A percentile compares a stretch with the other conserved stretches of the same genome.
Conservation (phyloP, 2,329 filamentous ascomycete genomes). For the Fusarium annulatum region DNA sequence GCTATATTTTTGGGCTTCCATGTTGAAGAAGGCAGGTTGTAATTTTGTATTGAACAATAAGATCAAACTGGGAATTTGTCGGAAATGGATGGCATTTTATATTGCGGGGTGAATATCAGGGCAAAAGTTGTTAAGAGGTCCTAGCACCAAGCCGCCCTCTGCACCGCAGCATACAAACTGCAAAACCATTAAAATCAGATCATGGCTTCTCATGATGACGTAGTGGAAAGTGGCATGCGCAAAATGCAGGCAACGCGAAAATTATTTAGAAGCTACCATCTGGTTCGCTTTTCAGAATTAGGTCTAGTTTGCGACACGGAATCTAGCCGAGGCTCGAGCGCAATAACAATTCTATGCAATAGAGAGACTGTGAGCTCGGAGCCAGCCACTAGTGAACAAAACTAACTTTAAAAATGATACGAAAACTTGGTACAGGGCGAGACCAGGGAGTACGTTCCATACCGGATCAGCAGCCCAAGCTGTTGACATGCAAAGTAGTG, state of each 20-base stretch:
- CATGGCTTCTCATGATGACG: background rate
- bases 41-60: rapidly evolving
- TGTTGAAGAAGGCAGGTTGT: background rate
- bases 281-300: background rate
- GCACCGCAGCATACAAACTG: background rate
- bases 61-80: background rate
- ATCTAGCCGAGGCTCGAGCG: background rate
- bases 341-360: background rate
- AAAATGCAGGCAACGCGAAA: background rate
- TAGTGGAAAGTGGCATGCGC: background rate
- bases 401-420: background rate
- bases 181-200: background rate
- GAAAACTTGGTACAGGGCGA: background rate
- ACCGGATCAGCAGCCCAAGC: background rate
- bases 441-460: background rate
- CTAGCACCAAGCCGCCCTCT: background rate
- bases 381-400: background rate
- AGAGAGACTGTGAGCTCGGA: background rate
- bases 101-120: background rate
- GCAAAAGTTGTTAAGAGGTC: background rate
- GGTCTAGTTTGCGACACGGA: background rate
- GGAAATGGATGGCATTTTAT: background rate
- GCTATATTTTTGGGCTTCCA: background rate
- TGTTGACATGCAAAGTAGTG: background rate
- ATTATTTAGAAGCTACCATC: background rate